These are phyloP conservation scores for Bruguiera hainesii DNA, from an alignment of 441 rosid species.

Conservation along the genomic window DNA sequence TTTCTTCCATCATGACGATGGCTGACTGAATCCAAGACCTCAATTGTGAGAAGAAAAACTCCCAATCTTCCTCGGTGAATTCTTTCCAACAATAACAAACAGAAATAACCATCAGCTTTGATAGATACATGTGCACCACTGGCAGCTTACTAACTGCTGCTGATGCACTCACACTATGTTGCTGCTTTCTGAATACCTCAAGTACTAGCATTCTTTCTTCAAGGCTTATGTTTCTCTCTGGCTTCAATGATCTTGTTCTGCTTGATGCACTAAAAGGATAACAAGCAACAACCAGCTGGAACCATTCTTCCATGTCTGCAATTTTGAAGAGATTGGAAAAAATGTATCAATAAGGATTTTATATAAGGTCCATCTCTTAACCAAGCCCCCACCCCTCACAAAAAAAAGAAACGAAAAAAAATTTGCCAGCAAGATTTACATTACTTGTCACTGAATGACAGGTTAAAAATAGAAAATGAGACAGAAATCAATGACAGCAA, in stretches of 20 bases:
- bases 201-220: constrained; percentile 65
- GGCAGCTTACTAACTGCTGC: constrained; percentile 47
- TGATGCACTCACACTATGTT: constrained; percentile 36
- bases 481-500: background rate
- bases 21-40: constrained; percentile 85
- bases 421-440: background rate
- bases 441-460: background rate
- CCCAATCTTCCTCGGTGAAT: constrained; percentile 85
- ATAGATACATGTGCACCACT: constrained; percentile 50
- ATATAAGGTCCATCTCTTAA: background rate
- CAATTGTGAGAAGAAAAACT: constrained; percentile 56
- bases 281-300: constrained; percentile 78
- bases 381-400: background rate
- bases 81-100: constrained; percentile 89
- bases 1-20: constrained; percentile 88
- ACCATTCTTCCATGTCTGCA: constrained; percentile 87
- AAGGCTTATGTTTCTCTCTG: constrained; percentile 50
- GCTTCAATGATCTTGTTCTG: constrained; percentile 46
- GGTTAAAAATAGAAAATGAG: background rate
- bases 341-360: background rate
- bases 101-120: constrained; percentile 64
- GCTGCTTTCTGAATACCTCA: constrained; percentile 82
- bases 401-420: background rate
- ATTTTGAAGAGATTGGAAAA: background rate
- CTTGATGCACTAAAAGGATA: constrained; percentile 53